These are phyloP conservation scores for Echeveria elegans DNA, from an alignment of 164 flowering plant species.

Conservation along the genomic window DNA sequence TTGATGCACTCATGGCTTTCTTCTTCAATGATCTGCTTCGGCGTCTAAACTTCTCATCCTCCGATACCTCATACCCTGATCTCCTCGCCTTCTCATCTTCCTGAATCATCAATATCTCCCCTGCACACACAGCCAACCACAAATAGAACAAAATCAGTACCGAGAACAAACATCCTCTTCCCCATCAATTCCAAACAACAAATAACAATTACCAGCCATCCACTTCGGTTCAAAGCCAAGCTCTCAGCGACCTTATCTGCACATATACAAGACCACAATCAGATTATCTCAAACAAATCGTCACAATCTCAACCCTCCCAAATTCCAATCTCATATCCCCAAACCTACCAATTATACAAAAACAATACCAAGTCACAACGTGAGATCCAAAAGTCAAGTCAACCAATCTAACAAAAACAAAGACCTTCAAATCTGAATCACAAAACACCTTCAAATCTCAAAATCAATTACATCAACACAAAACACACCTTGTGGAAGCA, in stretches of 20 bases:
- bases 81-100: conserved; percentile 36
- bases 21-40: conserved; percentile 51
- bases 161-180: no score
- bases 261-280: not conserved
- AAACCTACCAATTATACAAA: not conserved
- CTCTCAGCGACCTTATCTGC: not conserved
- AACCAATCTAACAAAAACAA: not conserved
- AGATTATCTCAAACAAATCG: not conserved
- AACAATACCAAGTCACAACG: not conserved
- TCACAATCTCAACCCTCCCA: not conserved
- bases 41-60: conserved; percentile 47
- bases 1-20: conserved; percentile 60
- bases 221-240: not conserved
- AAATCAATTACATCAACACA: not conserved
- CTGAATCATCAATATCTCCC: conserved; percentile 21
- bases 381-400: conserved; percentile 4
- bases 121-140: not conserved
- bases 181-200: not conserved
- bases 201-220: not conserved
- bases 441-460: conserved; percentile 4
- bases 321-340: not conserved
- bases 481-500: not conserved
- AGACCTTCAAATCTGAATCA: not conserved
- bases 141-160: not conserved
- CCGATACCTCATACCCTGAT: conserved; percentile 35